Conservation (phyloP, 225 moss, liverwort and hornwort species). For the Pseudoscleropodium purum region DNA sequence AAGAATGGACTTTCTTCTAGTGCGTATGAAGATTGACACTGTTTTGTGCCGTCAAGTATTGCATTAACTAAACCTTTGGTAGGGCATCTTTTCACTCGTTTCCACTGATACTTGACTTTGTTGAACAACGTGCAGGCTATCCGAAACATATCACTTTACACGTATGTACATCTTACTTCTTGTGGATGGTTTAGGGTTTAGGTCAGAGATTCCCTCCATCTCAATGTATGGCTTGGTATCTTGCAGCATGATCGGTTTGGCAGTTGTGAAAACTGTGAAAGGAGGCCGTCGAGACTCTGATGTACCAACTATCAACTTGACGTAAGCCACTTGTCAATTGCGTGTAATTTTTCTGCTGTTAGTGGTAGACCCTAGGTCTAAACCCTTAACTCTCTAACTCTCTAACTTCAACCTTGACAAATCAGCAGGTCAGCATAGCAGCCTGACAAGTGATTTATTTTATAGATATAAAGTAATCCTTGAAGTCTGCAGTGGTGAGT, state of each 20-base stretch:
- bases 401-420: not conserved
- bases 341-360: not conserved
- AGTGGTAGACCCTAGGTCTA: not conserved
- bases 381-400: not conserved
- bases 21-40: not conserved
- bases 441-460: not conserved
- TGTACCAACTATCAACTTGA: conserved; percentile 47
- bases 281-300: conserved; percentile 33
- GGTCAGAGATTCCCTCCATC: not conserved
- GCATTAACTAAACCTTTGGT: not conserved
- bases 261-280: conserved; percentile 39
- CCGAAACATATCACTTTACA: conserved; percentile 73
- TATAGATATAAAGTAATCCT: not conserved
- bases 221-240: not conserved
- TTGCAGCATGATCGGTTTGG: conserved; percentile 76
- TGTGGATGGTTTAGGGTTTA: not conserved
- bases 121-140: conserved; percentile 52
- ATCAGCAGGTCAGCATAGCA: not conserved
- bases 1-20: not conserved
- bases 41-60: not conserved
- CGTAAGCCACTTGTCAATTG: conserved; percentile 25
- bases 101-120: not conserved
- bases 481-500: not conserved
- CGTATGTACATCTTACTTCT: conserved; percentile 37
- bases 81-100: not conserved